Percentiles rank a stretch among this genome's conserved stretches.
Evolutionary conservation across 75 land plant genomes (phyloP).

Genomic region (Sequoiadendron giganteum): DNA sequence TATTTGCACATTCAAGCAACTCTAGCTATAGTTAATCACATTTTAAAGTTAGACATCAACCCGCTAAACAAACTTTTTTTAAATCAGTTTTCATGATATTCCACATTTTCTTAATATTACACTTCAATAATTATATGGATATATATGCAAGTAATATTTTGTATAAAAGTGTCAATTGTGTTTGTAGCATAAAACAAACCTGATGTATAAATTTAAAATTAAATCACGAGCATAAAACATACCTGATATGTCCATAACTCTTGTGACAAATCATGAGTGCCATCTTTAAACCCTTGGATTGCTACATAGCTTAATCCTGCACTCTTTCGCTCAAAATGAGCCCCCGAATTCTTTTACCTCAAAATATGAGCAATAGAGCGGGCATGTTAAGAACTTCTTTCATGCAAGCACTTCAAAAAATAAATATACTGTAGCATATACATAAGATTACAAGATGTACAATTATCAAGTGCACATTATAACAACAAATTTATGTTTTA

Average conservation of each 20-base stretch:
- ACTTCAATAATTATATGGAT: background rate
- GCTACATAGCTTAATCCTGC: slow-evolving; percentile 48
- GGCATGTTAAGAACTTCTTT: background rate
- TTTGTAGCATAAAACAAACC: background rate
- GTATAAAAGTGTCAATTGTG: background rate
- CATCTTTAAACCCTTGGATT: slow-evolving; percentile 25
- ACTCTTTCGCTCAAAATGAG: slow-evolving; percentile 50
- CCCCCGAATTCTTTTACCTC: slow-evolving; percentile 57
- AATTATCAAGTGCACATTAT: background rate
- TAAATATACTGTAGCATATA: background rate
- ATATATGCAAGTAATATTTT: background rate
- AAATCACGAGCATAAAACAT: background rate
- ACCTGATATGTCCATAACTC: slow-evolving; percentile 69
- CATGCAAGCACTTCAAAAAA: background rate
- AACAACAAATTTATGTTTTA: background rate
- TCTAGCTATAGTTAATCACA: too few species aligned
- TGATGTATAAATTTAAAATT: too few species aligned
- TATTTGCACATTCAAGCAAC: too few species aligned
- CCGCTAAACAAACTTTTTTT: background rate
- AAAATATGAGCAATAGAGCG: background rate
- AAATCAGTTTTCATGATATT: too few species aligned
- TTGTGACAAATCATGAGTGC: slow-evolving; percentile 34
- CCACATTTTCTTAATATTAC: background rate
- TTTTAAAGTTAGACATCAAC: background rate
- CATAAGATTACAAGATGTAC: background rate